Percentiles rank a stretch among this genome's conserved stretches.
phyloP scores from a whole-genome alignment of 495 filamentous ascomycete genomes.

The Penicillium goetzii region DNA sequence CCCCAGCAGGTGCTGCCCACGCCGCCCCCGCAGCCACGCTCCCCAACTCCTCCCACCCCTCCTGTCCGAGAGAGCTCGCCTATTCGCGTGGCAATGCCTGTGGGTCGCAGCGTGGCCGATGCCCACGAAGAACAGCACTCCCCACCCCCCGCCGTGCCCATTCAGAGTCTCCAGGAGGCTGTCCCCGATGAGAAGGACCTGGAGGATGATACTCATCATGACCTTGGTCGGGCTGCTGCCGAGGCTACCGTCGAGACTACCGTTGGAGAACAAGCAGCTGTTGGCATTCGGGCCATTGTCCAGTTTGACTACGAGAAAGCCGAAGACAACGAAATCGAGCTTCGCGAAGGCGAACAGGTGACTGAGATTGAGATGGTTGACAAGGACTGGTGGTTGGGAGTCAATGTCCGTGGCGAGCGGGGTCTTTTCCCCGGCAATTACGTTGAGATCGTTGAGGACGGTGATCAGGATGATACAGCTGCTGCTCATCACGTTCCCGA shows the following conservation, averaged over 20 bases:
- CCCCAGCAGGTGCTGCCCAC: slow-evolving; percentile 47
- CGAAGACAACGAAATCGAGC: slow-evolving; percentile 93
- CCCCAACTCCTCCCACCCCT: slow-evolving; percentile 64
- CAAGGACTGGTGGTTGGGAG: slow-evolving; percentile 95
- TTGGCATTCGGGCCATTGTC: slow-evolving; percentile 71
- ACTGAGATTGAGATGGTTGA: slow-evolving; percentile 99
- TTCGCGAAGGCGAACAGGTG: slow-evolving; percentile 87
- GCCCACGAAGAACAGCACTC: slow-evolving; percentile 53
- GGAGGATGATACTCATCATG: slow-evolving; percentile 64
- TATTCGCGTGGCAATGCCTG: slow-evolving; percentile 84
- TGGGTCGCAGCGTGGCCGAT: slow-evolving; percentile 63
- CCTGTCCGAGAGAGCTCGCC: slow-evolving; percentile 65
- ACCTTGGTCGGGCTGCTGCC: slow-evolving; percentile 66
- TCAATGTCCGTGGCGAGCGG: slow-evolving; percentile 75
- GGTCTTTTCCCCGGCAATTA: slow-evolving; percentile 98
- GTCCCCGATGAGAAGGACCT: slow-evolving; percentile 66
- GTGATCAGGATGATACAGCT: slow-evolving; percentile 39
- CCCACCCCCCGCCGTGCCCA: slow-evolving; percentile 58
- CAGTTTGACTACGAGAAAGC: slow-evolving; percentile 97
- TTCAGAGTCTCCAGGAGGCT: slow-evolving; percentile 58
- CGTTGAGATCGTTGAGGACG: slow-evolving; percentile 77
- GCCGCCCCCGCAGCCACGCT: slow-evolving; percentile 62
- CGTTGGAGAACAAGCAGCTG: slow-evolving; percentile 30
- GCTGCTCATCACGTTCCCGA: slow-evolving; percentile 34
- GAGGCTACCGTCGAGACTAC: slow-evolving; percentile 60